Evolutionary conservation across 2,329 filamentous ascomycete genomes (phyloP), one percentile per base, ranked within the genome.

Genomic region (Aspergillus clavatus): DNA sequence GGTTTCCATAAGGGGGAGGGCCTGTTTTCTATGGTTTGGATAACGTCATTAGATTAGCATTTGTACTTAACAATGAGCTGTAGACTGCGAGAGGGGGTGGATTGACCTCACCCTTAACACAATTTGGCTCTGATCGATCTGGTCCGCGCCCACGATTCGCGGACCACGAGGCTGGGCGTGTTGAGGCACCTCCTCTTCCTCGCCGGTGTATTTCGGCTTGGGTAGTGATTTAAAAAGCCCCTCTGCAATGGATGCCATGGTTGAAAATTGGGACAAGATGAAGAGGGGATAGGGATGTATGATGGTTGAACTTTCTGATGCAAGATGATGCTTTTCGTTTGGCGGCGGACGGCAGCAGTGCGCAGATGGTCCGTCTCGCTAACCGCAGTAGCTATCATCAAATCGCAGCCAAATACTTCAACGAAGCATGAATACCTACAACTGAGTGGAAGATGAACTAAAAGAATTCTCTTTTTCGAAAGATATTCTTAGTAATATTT

Each of bases 121-220:
- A 56, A 97, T 77, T 67, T 95, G 89, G 29, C 83, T 84, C 63
- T 93, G 84, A 71, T 95, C 87, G 54, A 94, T 78, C 60, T 91
- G 82, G 58, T 81, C 83, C 41, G 86, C 80, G 58, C 83, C 86
- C 46, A 97, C 78, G 53, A 97, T 86, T 65, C 89, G 82, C 29
- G 89, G 87, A 49, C 89, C 89, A 65, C 83, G 83, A 58, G 87
- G 83, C 62, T 87, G 83, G 38, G 84, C 77, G 62, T 86, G 81
- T 23, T 76, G 71, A 19, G 84, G 84, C 26, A 85, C 72, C 61
- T 94, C 87, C 65, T 96, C 90, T 64, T 94, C 84, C 64, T 95
- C 88, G 56, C 87, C 89, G 4, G 84, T 88, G 64, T 96, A 95
- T 71, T 87, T 91, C 12, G 91, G 90, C 66, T 90, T 90, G 3